These are phyloP conservation scores for Teratosphaeriaceae sp. DNA, from an alignment of 2,329 filamentous ascomycete species.

Conservation along the genomic window DNA sequence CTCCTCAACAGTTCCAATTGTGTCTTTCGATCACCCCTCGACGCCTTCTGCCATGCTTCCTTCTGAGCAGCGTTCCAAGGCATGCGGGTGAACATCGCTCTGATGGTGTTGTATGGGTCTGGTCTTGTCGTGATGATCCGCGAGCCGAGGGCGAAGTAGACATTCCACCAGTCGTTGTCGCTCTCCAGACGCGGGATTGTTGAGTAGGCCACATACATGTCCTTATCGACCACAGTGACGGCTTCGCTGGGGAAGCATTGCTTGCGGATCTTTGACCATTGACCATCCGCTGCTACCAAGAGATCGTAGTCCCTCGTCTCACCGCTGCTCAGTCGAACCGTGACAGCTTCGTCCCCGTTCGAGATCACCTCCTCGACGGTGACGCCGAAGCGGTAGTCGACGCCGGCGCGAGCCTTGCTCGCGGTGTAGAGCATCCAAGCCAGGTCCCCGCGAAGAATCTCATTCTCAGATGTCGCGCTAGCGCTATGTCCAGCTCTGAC, in stretches of 20 bases:
- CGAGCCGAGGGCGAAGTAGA: slow-evolving; percentile 33
- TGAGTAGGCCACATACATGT: not conserved
- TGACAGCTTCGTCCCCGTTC: slow-evolving; percentile 20
- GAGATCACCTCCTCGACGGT: slow-evolving; percentile 18
- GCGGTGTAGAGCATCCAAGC: slow-evolving; percentile 28
- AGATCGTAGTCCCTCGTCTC: not conserved
- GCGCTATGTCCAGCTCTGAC: slow-evolving; percentile 10
- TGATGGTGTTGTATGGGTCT: slow-evolving; percentile 28
- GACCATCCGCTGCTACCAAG: not conserved
- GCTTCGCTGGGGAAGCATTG: not conserved
- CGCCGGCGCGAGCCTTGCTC: slow-evolving; percentile 26
- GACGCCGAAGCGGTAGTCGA: slow-evolving; percentile 32
- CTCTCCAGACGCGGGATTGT: not conserved
- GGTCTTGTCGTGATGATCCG: slow-evolving; percentile 32
- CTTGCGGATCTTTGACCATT: not conserved
- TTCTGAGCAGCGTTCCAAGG: slow-evolving; percentile 17
- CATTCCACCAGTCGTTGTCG: slow-evolving; percentile 14
- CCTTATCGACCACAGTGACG: not conserved
- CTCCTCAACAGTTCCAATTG: slow-evolving; percentile 28
- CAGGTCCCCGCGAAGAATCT: slow-evolving; percentile 32
- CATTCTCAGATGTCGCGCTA: slow-evolving; percentile 30
- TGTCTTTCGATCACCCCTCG: slow-evolving; percentile 35
- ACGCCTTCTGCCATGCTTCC: slow-evolving; percentile 25
- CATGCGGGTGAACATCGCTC: slow-evolving; percentile 23
- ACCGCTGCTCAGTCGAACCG: not conserved